Evolutionary conservation across 2,329 filamentous ascomycete species (phyloP).

Genomic region (Colletotrichum viniferum): DNA sequence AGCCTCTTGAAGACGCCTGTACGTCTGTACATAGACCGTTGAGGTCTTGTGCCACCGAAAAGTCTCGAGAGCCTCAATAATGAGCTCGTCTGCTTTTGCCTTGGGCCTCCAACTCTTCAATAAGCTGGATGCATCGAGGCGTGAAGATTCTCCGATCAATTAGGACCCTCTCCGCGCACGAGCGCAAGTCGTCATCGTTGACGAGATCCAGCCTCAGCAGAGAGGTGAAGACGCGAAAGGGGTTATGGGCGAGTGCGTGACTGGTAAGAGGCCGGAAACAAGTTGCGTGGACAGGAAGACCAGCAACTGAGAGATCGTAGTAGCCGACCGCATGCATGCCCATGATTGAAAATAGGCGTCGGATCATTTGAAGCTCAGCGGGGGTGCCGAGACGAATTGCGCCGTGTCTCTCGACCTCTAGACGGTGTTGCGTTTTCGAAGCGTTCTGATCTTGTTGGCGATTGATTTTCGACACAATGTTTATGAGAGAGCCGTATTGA

Average conservation of each 20-base stretch:
- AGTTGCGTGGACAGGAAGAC: slow-evolving; percentile 55
- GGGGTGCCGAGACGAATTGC: slow-evolving; percentile 52
- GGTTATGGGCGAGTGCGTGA: slow-evolving; percentile 40
- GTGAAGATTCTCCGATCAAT: slow-evolving; percentile 45
- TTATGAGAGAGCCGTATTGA: slow-evolving; percentile 24
- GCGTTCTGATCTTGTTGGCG: not conserved
- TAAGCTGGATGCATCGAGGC: slow-evolving; percentile 35
- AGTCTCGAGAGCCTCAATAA: slow-evolving; percentile 46
- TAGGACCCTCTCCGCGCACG: slow-evolving; percentile 36
- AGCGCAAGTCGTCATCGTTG: slow-evolving; percentile 28
- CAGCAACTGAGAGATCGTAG: slow-evolving; percentile 51
- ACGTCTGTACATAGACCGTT: slow-evolving; percentile 42
- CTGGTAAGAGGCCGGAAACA: slow-evolving; percentile 47
- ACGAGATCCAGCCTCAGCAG: slow-evolving; percentile 45
- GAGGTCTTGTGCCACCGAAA: slow-evolving; percentile 52
- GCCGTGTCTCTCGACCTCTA: slow-evolving; percentile 41
- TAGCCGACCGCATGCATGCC: slow-evolving; percentile 55
- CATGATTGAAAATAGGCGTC: slow-evolving; percentile 48
- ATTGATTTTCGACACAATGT: slow-evolving; percentile 25
- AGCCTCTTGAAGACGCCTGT: slow-evolving; percentile 42
- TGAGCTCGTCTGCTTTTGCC: slow-evolving; percentile 36
- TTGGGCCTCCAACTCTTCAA: slow-evolving; percentile 26
- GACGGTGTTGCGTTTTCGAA: not conserved
- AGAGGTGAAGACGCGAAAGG: slow-evolving; percentile 44
- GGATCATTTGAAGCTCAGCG: slow-evolving; percentile 44